Base-by-base conservation (phyloP, 1,284 basidiomycete genomes). In the Pholiota adiposa region DNA sequence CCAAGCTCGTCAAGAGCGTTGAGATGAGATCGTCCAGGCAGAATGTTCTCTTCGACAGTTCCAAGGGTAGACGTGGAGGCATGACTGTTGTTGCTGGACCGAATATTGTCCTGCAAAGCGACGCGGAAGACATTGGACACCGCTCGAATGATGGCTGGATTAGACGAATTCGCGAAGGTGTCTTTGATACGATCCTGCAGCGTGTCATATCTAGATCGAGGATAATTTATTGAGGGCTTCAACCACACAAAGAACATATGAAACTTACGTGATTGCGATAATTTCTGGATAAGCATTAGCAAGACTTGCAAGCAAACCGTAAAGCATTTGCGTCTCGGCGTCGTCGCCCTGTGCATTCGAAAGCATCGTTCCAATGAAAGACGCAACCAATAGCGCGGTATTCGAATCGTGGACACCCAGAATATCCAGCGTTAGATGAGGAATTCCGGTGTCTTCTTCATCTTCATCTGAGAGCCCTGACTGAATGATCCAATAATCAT, bases 281-380 rank as follows among this genome's bases (percentile, higher is more conserved):
- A 88, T 82, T 21, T 94, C 90, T 0, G 93, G 93, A 74, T 87
- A 90, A 21, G 79, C 74, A 11, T 78, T 74, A 23, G 87, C 86
- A n/a, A 94, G 83, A 48, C 94, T 90, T 25, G 92, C 85, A 31
- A 97, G 79, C 34, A 96, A 73, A 49, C 82, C 82, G 71, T 91
- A 95, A 49, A 96, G 72, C 54, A 96, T 89, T 67, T 94, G 87
- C 14, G 89, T 88, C 75, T 97, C 94, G 1, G 82, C 79, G 64
- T 92, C 90, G 68, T 94, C 92, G 3, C 89, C 88, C 71, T 92
- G 89, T 0, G 91, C 89, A n/a, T 85, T 89, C 41, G 80, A 79
- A 36, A 96, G 80, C 75, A 96, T 92, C 1, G 90, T 87, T 1
- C 86, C 86, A 34, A 89, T 79, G 69, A 96, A 90, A 0, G 93